phyloP scores from a whole-genome alignment of 257 asterid species.

The Solanum piurae region DNA sequence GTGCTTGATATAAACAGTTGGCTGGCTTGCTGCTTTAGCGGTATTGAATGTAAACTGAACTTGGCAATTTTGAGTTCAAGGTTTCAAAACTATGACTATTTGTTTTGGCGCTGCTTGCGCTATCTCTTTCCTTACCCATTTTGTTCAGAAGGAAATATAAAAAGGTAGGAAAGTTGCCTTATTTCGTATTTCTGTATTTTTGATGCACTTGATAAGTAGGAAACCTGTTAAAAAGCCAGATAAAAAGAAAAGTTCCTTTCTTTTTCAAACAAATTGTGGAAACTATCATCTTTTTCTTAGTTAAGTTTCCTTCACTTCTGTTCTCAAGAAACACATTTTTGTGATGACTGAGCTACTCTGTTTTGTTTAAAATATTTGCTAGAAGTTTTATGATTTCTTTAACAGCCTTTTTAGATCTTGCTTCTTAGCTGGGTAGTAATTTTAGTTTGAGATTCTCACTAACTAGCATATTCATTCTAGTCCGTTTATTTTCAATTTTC shows the following conservation, averaged over 20 bases:
- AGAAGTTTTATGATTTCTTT: not conserved
- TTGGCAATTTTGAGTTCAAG: not conserved
- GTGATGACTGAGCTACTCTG: not conserved
- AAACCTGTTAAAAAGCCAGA: not conserved
- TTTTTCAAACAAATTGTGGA: not conserved
- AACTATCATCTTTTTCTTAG: not conserved
- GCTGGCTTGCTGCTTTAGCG: not conserved
- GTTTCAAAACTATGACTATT: not conserved
- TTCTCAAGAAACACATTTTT: not conserved
- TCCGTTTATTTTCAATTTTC: not conserved
- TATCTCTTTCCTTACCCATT: not conserved
- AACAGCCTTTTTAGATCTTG: not conserved
- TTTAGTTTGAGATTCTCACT: not conserved
- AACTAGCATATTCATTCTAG: not conserved
- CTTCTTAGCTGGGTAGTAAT: not conserved
- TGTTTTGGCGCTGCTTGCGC: not conserved
- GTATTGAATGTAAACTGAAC: not conserved
- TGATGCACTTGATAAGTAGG: not conserved
- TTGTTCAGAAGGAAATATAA: not conserved
- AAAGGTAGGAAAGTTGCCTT: not conserved
- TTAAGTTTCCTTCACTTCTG: not conserved
- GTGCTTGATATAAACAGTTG: not conserved
- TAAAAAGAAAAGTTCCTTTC: not conserved
- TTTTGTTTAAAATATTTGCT: not conserved
- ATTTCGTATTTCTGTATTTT: not conserved